phyloP scores from a whole-genome alignment of 2,329 filamentous ascomycete genomes.

The Hirsutella rhossiliensis region DNA sequence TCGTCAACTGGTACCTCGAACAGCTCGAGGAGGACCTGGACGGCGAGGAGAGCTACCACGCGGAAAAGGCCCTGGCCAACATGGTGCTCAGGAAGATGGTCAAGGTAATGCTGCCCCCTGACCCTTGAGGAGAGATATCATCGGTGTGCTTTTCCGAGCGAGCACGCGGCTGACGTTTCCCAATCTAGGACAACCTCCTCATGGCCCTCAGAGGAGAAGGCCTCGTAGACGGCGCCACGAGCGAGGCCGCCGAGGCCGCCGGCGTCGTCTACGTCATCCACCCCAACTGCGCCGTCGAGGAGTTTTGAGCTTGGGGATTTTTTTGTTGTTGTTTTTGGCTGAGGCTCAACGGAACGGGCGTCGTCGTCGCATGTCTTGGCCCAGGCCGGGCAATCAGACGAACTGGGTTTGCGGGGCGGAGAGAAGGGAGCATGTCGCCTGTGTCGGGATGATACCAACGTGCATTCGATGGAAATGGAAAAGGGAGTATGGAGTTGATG shows the following conservation, averaged over 20 bases:
- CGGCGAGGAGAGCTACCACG: constrained; percentile 68
- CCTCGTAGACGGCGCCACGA: constrained; percentile 34
- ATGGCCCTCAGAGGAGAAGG: constrained; percentile 62
- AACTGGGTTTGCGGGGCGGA: background rate
- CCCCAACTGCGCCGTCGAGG: constrained; percentile 82
- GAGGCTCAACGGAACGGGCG: background rate
- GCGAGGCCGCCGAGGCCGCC: constrained; percentile 23
- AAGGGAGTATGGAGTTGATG: background rate
- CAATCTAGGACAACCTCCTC: constrained; percentile 71
- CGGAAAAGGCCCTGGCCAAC: constrained; percentile 57
- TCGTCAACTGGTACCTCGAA: constrained; percentile 86
- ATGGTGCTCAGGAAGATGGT: constrained; percentile 95
- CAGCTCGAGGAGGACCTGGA: constrained; percentile 75
- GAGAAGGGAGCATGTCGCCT: background rate
- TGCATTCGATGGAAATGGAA: background rate
- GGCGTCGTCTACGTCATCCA: constrained; percentile 74
- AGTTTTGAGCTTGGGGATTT: constrained; percentile 23
- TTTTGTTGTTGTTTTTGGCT: background rate
- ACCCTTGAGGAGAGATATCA: too few species aligned
- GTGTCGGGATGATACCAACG: background rate
- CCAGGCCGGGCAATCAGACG: background rate
- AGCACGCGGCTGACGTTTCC: constrained; percentile 21
- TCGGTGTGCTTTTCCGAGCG: background rate
- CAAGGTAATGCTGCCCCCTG: constrained; percentile 52
- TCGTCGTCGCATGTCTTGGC: too few species aligned